These are phyloP conservation scores for Nitzschia sp. DNA, from an alignment of 108 stramenopile species.

Conservation along the genomic window DNA sequence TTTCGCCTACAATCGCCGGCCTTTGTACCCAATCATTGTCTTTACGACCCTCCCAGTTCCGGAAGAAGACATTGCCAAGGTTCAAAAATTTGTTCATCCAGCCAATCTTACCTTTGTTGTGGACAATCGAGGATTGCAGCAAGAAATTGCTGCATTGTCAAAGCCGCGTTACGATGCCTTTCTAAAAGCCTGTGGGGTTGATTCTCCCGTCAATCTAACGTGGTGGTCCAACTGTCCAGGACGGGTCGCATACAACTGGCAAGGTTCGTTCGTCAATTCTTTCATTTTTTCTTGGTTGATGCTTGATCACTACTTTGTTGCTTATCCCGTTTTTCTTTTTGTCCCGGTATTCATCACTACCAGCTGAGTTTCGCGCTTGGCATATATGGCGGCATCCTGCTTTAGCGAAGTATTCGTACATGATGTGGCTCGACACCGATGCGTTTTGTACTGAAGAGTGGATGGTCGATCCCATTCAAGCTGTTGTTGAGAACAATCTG, in stretches of 20 bases:
- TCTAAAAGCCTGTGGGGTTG: conserved; percentile 32
- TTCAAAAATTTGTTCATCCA: conserved; percentile 25
- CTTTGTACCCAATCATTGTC: conserved; percentile 41
- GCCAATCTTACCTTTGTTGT: conserved; percentile 43
- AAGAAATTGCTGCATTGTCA: conserved; percentile 30
- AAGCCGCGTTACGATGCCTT: conserved; percentile 5
- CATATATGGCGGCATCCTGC: conserved; percentile 48
- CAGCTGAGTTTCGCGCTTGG: conserved; percentile 41
- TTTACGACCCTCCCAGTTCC: conserved; percentile 36
- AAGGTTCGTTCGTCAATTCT: no score
- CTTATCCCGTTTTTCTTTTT: no score
- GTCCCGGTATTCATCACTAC: no score
- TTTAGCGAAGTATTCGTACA: conserved; percentile 37
- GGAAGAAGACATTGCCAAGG: conserved; percentile 9
- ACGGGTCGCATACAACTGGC: conserved; percentile 40
- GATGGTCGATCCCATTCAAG: conserved; percentile 37
- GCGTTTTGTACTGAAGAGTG: conserved; percentile 38
- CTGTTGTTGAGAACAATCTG: conserved; percentile 38
- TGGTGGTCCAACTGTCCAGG: conserved; percentile 34
- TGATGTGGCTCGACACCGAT: conserved; percentile 57
- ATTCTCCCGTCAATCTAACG: conserved; percentile 6
- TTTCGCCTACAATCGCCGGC: conserved; percentile 40
- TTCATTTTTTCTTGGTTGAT: no score
- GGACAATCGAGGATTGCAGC: conserved; percentile 41
- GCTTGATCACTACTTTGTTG: no score